phyloP scores from a whole-genome alignment of 768 basidiomycete genomes.

The Lanmaoa rubissima region DNA sequence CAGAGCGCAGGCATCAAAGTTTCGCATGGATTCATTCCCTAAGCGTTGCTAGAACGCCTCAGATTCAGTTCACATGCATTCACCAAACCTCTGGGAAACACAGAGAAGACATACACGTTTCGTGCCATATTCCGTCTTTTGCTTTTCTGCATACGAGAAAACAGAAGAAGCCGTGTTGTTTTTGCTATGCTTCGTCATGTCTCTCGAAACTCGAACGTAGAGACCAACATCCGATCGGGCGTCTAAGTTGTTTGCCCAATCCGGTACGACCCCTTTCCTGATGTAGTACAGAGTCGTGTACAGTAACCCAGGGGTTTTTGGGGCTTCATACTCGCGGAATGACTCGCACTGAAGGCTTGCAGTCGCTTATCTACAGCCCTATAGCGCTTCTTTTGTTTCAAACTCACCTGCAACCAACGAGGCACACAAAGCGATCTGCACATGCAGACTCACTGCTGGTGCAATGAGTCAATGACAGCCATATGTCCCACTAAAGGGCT shows the following conservation, averaged over 20 bases:
- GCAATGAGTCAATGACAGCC: no score
- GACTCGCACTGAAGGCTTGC: no score
- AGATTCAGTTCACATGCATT: constrained; percentile 4
- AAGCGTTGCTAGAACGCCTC: constrained; percentile 29
- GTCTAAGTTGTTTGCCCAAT: neutral
- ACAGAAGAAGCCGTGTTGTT: constrained; percentile 89
- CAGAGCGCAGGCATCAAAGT: constrained; percentile 87
- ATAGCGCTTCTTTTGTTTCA: no score
- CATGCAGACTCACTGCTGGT: no score
- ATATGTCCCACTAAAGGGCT: no score
- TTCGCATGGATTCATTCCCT: constrained; percentile 90
- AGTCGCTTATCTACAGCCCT: no score
- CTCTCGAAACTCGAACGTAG: neutral
- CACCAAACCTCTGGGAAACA: neutral
- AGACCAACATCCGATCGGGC: no score
- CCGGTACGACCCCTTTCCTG: neutral
- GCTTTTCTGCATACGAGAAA: constrained; percentile 88
- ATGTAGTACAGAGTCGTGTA: no score
- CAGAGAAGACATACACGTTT: constrained; percentile 51
- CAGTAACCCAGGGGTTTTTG: no score
- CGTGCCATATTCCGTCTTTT: constrained; percentile 77
- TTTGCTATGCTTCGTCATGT: constrained; percentile 88
- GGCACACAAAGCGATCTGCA: no score
- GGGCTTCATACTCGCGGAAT: no score
- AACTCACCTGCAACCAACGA: no score